phyloP scores from a whole-genome alignment of 1,284 basidiomycete genomes.

The Cutaneotrichosporon sp. region DNA sequence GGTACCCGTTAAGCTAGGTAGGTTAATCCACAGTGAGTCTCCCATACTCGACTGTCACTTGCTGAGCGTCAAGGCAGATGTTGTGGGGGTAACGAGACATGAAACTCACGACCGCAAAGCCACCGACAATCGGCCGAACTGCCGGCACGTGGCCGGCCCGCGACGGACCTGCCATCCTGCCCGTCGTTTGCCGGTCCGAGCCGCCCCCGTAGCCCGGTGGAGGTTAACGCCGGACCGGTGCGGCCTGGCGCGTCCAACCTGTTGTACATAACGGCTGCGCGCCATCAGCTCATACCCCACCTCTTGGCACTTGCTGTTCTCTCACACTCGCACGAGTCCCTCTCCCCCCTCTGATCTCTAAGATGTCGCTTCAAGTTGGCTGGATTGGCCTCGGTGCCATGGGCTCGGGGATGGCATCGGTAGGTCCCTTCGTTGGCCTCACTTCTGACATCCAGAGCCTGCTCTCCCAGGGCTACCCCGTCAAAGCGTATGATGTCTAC shows the following conservation, averaged over 20 bases:
- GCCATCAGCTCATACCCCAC: not conserved
- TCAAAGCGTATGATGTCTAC: slow-evolving; percentile 47
- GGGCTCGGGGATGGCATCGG: slow-evolving; percentile 44
- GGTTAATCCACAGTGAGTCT: too few species aligned
- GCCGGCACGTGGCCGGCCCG: too few species aligned
- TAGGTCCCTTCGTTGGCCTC: slow-evolving; percentile 15
- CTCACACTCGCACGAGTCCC: not conserved
- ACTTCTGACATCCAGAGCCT: slow-evolving; percentile 28
- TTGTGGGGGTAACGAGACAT: too few species aligned
- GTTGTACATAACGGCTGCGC: not conserved
- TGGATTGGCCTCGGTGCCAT: slow-evolving; percentile 50
- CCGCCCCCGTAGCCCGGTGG: not conserved
- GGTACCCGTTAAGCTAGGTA: too few species aligned
- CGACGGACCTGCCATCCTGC: not conserved
- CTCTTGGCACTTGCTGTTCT: not conserved
- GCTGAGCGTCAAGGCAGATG: too few species aligned
- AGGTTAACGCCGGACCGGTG: not conserved
- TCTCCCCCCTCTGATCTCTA: too few species aligned
- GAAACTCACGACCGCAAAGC: not conserved
- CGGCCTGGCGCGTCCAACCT: not conserved
- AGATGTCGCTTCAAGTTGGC: slow-evolving; percentile 27
- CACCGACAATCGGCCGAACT: not conserved
- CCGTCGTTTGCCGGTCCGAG: not conserved
- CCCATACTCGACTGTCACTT: too few species aligned
- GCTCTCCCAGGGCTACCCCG: slow-evolving; percentile 34